Percentiles rank a stretch among this genome's conserved stretches.
Evolutionary conservation across 257 asterid species (phyloP).

Genomic region (Nicotiana noctiflora): DNA sequence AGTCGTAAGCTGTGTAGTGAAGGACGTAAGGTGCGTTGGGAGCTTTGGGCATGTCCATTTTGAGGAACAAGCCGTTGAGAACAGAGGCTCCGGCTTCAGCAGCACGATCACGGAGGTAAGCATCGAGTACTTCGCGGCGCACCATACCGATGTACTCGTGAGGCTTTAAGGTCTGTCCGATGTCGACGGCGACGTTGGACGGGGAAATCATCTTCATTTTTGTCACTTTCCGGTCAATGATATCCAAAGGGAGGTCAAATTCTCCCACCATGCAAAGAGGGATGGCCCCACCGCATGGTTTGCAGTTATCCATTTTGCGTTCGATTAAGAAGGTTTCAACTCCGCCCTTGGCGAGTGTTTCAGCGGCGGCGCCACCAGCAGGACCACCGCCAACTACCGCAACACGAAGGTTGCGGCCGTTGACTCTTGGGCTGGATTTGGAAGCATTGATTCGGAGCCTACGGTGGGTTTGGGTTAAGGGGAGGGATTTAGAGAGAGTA

Average conservation of each 20-base stretch:
- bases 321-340: constrained; percentile 77
- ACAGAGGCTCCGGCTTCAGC: constrained; percentile 60
- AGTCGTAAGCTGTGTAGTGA: constrained; percentile 60
- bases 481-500: constrained; percentile 20
- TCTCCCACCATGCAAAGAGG: constrained; percentile 97
- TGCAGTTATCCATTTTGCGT: constrained; percentile 83
- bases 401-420: constrained; percentile 81
- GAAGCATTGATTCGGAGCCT: constrained; percentile 44
- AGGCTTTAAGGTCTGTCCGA: constrained; percentile 75
- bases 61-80: constrained; percentile 72
- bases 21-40: constrained; percentile 54
- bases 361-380: constrained; percentile 90
- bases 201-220: constrained; percentile 97
- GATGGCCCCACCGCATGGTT: constrained; percentile 96
- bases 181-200: constrained; percentile 85
- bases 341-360: constrained; percentile 78
- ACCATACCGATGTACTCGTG: constrained; percentile 97
- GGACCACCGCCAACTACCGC: constrained; percentile 95
- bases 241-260: constrained; percentile 81
- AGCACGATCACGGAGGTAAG: constrained; percentile 85
- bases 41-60: constrained; percentile 66
- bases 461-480: constrained; percentile 21
- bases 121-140: constrained; percentile 86
- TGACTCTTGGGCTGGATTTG: constrained; percentile 70
- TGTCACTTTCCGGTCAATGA: constrained; percentile 79